Base-by-base conservation (phyloP, 106 monocot species). In the Phalaenopsis equestris region DNA sequence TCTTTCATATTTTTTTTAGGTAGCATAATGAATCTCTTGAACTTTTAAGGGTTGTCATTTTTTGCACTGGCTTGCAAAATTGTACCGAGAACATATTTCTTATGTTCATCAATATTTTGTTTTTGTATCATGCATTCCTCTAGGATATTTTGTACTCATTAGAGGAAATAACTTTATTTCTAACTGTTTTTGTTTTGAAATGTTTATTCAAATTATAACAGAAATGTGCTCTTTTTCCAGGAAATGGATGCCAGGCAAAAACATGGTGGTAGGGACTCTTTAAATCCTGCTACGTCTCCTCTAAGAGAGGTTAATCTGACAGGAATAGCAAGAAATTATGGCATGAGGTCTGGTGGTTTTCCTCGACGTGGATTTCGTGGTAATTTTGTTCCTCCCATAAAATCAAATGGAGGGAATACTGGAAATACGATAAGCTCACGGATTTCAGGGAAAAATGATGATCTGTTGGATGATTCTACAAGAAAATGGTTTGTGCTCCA, bases 331-430 rank as follows among this genome's bases (percentile, higher is more conserved):
- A 88, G 84, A 84, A 89, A 81, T 70, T 94, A 93, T 84, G 87
- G 88, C 75, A 77, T 87, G 67, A 92, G 87, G 80, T 82, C 89
- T 80, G 88, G 87, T 80, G 87, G 87, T 65, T 80, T 87, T 82
- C 83, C 85, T 81, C 94, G 98, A 64, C 89, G 98, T 79, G 98
- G 98, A 78, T 56, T 88, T 46, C 92, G 98, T 80, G 92, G 98
- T 75, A 99, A 91, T 89, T 99, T 99, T 91, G 87, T 99, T 42
- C 98, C 98, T 70, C 98, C 98, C 55, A 91, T 99, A 67, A 92
- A 86, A 87, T 89, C 94, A 2, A 93, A 85, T 82, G 88, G 85
- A 57, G 89, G 92, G 47, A 90, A 82, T 80, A 37, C 77, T 67
- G 76, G 82, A 73, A 92, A 81, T 76, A 82, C 86, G 72, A 83